Evolutionary conservation across 768 basidiomycete genomes (phyloP).

Genomic region (Leccinum boreale): DNA sequence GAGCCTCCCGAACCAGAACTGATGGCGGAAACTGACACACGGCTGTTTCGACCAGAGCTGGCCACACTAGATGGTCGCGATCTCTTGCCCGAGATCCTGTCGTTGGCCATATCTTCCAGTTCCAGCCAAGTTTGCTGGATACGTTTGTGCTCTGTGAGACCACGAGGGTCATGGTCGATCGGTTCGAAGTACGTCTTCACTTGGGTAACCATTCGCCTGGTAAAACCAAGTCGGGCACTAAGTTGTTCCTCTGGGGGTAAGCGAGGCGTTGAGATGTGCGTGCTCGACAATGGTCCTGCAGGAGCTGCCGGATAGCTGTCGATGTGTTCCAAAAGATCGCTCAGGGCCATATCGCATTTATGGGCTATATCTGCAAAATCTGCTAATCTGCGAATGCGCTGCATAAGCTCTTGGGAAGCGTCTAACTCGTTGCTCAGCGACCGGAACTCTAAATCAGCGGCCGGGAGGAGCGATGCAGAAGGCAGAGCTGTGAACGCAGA

Average conservation of each 20-base stretch:
- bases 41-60: slow-evolving; percentile 63
- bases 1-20: slow-evolving; percentile 22
- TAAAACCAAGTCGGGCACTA: slow-evolving; percentile 59
- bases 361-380: slow-evolving; percentile 48
- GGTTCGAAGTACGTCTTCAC: slow-evolving; percentile 40
- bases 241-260: slow-evolving; percentile 67
- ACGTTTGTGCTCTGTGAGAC: slow-evolving; percentile 56
- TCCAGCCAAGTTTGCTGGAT: slow-evolving; percentile 79
- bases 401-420: slow-evolving; percentile 45
- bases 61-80: slow-evolving; percentile 65
- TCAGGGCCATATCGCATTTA: slow-evolving; percentile 70
- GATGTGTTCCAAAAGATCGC: slow-evolving; percentile 81
- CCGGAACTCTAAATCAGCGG: slow-evolving; percentile 55
- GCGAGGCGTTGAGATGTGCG: slow-evolving; percentile 39
- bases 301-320: slow-evolving; percentile 77
- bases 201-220: slow-evolving; percentile 46
- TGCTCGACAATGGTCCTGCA: slow-evolving; percentile 47
- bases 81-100: slow-evolving; percentile 56
- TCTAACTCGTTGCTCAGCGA: slow-evolving; percentile 61
- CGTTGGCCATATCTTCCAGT: slow-evolving; percentile 76
- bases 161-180: slow-evolving; percentile 59
- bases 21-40: slow-evolving; percentile 46
- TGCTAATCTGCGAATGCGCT: slow-evolving; percentile 52
- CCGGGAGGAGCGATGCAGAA: slow-evolving; percentile 34
- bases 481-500: slow-evolving; percentile 50